Percentiles rank a stretch among this genome's conserved stretches.
Conservation (phyloP, 192 early-diverging fungal genomes). For the Tieghemiomyces parasiticus region DNA sequence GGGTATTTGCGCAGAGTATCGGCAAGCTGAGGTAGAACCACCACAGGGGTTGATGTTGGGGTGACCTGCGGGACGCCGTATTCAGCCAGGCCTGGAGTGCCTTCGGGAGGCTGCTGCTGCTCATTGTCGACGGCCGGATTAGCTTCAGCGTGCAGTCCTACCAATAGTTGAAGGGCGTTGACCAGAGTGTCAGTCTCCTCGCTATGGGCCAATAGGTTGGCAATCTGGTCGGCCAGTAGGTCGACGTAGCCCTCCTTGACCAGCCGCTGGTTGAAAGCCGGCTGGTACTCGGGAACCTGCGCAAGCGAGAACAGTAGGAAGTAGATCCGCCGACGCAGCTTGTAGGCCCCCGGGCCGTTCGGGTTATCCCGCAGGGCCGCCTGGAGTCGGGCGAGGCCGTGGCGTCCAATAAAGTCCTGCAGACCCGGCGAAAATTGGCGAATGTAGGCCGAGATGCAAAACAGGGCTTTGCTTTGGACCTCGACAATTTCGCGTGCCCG, state of each 20-base stretch:
- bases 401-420: constrained; percentile 30
- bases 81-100: no score
- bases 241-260: background rate
- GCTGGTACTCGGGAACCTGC: background rate
- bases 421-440: constrained; percentile 39
- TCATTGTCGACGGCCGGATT: no score
- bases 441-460: constrained; percentile 52
- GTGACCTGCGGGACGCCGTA: no score
- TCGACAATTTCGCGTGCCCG: constrained; percentile 12
- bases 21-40: no score
- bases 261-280: background rate
- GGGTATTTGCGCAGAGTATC: no score
- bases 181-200: background rate
- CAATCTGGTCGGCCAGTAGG: background rate
- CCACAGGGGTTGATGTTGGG: no score
- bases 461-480: constrained; percentile 50
- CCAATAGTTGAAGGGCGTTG: background rate
- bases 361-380: background rate
- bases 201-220: background rate
- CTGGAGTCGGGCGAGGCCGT: background rate
- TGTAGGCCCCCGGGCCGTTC: background rate
- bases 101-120: no score
- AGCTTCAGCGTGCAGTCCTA: background rate
- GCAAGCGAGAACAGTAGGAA: background rate
- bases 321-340: background rate